Conservation (phyloP, 1,139 yeast species). For the Taphrina communis region DNA sequence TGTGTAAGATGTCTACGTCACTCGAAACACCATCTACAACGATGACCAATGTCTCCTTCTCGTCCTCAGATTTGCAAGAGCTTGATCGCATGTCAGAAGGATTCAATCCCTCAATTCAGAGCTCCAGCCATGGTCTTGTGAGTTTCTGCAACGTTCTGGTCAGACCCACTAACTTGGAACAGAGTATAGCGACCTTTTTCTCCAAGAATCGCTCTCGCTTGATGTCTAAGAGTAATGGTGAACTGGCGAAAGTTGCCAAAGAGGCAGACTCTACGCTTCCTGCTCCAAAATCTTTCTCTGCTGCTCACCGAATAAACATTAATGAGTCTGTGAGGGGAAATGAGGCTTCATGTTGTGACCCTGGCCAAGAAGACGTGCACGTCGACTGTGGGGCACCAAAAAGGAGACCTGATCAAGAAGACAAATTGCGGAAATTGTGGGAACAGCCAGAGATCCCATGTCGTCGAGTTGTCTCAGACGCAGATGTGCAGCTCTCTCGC, state of each 20-base stretch:
- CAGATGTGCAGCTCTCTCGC: background rate
- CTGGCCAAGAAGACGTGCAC: background rate
- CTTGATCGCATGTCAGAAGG: conserved; percentile 11
- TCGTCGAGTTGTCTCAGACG: conserved; percentile 2
- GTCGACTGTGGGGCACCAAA: background rate
- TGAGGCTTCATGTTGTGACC: background rate
- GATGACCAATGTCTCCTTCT: conserved; percentile 7
- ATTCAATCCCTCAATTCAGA: background rate
- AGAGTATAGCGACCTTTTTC: conserved; percentile 8
- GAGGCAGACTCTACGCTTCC: background rate
- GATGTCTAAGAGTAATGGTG: background rate
- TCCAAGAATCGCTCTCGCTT: conserved; percentile 10
- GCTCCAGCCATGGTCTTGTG: background rate
- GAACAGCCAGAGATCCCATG: background rate
- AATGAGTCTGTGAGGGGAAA: background rate
- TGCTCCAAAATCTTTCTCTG: background rate
- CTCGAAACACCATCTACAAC: background rate
- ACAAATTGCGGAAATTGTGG: background rate
- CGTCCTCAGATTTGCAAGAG: conserved; percentile 12
- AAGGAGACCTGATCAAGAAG: background rate
- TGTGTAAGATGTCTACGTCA: conserved; percentile 2
- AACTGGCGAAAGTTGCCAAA: background rate
- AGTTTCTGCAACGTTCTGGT: background rate
- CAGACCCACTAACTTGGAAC: background rate
- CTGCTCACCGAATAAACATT: background rate